These are phyloP conservation scores for Aspergillus steynii DNA, from an alignment of 495 filamentous ascomycete genomes.

Conservation along the genomic window DNA sequence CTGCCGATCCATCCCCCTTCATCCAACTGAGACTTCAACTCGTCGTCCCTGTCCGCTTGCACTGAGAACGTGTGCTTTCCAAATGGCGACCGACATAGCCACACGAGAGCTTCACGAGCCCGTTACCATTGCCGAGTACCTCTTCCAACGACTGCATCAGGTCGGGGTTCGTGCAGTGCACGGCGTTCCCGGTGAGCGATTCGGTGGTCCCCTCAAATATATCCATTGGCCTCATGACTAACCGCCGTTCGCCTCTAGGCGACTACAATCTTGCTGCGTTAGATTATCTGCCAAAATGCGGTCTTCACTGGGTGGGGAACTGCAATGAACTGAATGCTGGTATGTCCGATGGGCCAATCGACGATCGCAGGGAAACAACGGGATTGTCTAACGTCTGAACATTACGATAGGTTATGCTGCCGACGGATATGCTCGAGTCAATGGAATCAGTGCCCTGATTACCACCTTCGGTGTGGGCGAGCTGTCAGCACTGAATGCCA, in stretches of 20 bases:
- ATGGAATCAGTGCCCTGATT: slow-evolving; percentile 63
- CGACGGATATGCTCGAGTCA: slow-evolving; percentile 70
- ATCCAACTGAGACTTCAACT: background rate
- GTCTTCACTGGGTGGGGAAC: slow-evolving; percentile 66
- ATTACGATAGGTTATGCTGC: slow-evolving; percentile 61
- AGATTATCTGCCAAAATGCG: slow-evolving; percentile 61
- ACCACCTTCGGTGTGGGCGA: slow-evolving; percentile 75
- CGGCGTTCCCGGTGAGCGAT: slow-evolving; percentile 61
- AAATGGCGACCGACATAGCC: slow-evolving; percentile 54
- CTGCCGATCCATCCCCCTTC: background rate
- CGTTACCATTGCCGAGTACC: slow-evolving; percentile 60
- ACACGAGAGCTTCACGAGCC: slow-evolving; percentile 55
- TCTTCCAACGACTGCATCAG: slow-evolving; percentile 63
- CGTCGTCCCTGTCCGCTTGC: background rate
- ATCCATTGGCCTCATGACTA: background rate
- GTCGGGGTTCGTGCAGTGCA: slow-evolving; percentile 62
- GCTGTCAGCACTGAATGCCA: slow-evolving; percentile 66
- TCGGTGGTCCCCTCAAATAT: background rate
- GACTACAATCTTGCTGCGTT: slow-evolving; percentile 57
- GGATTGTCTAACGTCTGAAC: slow-evolving; percentile 2
- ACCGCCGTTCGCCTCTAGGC: slow-evolving; percentile 14
- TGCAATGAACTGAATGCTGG: slow-evolving; percentile 70
- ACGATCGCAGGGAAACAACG: background rate
- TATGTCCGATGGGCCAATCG: slow-evolving; percentile 23
- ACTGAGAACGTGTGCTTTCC: slow-evolving; percentile 1